Percentiles rank a stretch among this genome's conserved stretches.
Conservation (phyloP, 2,329 filamentous ascomycete genomes). For the Dendrostoma leiphaemia region DNA sequence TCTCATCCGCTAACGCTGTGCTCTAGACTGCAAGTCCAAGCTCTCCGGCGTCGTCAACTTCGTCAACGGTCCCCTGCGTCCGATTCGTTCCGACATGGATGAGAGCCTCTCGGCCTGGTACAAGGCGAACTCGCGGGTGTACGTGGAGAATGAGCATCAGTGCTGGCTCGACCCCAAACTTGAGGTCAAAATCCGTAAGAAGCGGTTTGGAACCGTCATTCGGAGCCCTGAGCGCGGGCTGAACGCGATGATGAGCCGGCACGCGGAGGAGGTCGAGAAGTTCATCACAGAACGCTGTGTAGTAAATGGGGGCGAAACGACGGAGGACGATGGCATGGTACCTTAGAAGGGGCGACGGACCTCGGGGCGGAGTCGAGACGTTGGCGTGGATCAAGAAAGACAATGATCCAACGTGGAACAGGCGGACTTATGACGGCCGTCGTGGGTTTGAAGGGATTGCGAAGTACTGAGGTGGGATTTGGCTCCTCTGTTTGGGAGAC, state of each 20-base stretch:
- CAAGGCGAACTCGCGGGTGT: slow-evolving; percentile 75
- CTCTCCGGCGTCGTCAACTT: slow-evolving; percentile 78
- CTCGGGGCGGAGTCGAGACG: not conserved
- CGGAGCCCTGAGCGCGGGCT: slow-evolving; percentile 48
- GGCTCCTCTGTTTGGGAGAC: no score
- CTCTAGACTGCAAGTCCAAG: slow-evolving; percentile 59
- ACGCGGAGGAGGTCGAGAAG: slow-evolving; percentile 48
- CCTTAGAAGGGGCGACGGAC: slow-evolving; percentile 12
- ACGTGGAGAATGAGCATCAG: slow-evolving; percentile 70
- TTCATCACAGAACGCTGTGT: slow-evolving; percentile 47
- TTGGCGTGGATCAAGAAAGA: not conserved
- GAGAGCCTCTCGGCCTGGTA: slow-evolving; percentile 78
- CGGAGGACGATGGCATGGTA: slow-evolving; percentile 44
- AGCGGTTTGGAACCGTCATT: slow-evolving; percentile 58
- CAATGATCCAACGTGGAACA: no score
- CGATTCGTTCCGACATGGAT: slow-evolving; percentile 77
- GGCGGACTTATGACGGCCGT: not conserved
- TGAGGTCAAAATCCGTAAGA: slow-evolving; percentile 56
- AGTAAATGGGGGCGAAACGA: slow-evolving; percentile 31
- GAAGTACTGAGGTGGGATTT: not conserved
- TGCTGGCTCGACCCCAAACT: slow-evolving; percentile 69
- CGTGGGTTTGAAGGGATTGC: not conserved
- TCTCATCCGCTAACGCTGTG: not conserved
- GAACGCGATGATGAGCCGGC: slow-evolving; percentile 55
- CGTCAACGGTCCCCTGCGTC: slow-evolving; percentile 72